Base-by-base conservation (phyloP, 2,329 filamentous ascomycete species). In the Botrytis cinerea region DNA sequence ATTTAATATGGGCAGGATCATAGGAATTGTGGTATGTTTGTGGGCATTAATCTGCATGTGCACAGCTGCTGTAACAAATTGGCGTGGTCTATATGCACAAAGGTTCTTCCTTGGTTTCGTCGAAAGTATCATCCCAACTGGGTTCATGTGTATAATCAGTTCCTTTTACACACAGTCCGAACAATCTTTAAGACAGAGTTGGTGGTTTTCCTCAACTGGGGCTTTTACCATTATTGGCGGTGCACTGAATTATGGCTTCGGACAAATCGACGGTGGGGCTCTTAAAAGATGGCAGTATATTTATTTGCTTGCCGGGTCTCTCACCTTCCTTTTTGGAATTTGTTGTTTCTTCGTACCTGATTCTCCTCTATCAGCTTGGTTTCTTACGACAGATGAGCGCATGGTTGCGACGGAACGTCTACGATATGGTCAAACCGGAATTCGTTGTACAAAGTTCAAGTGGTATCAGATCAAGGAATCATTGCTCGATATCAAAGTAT, bases 261-360 rank as follows among this genome's bases (percentile, higher is more conserved):
- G 88, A 0, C 89, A 91, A 80, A 88, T 92, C 67, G 82, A 79
- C 0, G 83, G 85, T 1, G 88, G 88, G 0, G 79, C 82, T 0
- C 81, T 92, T 60, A 86, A 84, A 60, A 83, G 86, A 6, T 94
- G 91, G 91, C 90, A 92, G 82, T 92, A 91, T 77, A 90, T 93
- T 74, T 93, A 67, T 67, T 67, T 67, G 14, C 63, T 67, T 38
- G 63, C 63, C 18, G 63, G 63, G 9, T 92, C 79, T 0, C 78
- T 92, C 68, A 92, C 91, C 0, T 87, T 92, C 54, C 64, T 91
- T 0, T 92, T 91, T 76, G 91, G 90, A 0, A 72, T 90, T 0
- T 85, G 86, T 78, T 93, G 91, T 81, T 92, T 92, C 77, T 83
- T 84, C 14, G 83, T 92, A 70, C 91, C 92, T 0, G 89, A 89